Evolutionary conservation across 202 grass and related monocot species (phyloP).

Genomic region (Setaria italica): DNA sequence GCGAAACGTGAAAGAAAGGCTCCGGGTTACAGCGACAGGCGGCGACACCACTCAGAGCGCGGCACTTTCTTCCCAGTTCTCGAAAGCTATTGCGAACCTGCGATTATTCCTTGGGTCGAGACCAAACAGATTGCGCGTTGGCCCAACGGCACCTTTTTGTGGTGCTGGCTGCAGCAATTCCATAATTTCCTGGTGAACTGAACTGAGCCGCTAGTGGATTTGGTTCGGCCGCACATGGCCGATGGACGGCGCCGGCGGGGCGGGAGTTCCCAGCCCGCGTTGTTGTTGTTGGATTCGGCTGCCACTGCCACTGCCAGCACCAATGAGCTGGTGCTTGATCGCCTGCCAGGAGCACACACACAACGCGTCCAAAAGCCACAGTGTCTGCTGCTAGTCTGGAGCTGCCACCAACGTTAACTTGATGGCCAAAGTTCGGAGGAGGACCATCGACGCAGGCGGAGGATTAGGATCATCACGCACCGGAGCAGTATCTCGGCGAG

Average conservation of each 20-base stretch:
- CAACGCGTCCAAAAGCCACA: background rate
- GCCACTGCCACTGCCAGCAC: background rate
- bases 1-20: background rate
- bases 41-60: background rate
- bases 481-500: background rate
- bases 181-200: background rate
- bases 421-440: too few species aligned
- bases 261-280: background rate
- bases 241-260: background rate
- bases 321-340: conserved; percentile 17
- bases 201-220: background rate
- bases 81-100: background rate
- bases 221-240: conserved; percentile 34
- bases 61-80: background rate
- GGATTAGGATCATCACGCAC: background rate
- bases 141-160: background rate
- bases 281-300: conserved; percentile 5
- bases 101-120: background rate
- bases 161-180: background rate
- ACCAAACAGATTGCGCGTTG: conserved; percentile 1
- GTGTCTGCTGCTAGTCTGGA: background rate
- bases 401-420: background rate
- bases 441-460: background rate
- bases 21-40: background rate
- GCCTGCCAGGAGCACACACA: background rate